A percentile compares a stretch with the other conserved stretches of the same genome.
Evolutionary conservation across 805 yeast species (phyloP).

Genomic region (Scheffersomyces ergatensis): DNA sequence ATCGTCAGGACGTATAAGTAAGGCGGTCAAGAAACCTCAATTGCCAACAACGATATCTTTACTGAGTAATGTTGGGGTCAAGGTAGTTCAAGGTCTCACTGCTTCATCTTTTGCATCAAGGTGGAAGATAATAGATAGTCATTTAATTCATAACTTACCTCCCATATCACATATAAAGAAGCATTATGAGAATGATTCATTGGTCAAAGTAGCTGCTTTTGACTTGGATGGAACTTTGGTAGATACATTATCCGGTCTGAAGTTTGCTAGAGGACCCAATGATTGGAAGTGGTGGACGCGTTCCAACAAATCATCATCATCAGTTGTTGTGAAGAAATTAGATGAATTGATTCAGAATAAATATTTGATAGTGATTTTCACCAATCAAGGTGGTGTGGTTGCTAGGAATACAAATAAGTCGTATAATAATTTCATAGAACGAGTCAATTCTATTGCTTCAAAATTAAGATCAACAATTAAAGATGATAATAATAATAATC

Average conservation of each 20-base stretch:
- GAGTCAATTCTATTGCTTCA: constrained; percentile 37
- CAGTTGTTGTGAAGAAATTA: constrained; percentile 21
- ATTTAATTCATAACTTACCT: constrained; percentile 44
- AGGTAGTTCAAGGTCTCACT: background rate
- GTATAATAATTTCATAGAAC: constrained; percentile 37
- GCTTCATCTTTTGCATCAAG: background rate
- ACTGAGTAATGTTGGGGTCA: background rate
- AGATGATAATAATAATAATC: constrained; percentile 7
- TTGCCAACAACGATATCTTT: background rate
- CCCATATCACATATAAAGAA: constrained; percentile 4
- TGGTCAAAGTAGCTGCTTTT: constrained; percentile 59
- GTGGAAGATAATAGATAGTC: constrained; percentile 36
- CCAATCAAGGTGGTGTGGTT: constrained; percentile 79
- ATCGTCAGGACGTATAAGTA: background rate
- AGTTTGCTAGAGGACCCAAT: constrained; percentile 52
- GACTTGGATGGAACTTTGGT: constrained; percentile 85
- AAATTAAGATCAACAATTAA: constrained; percentile 19
- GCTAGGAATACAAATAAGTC: constrained; percentile 32
- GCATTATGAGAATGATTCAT: constrained; percentile 4
- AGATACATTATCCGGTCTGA: constrained; percentile 57
- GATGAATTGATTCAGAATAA: constrained; percentile 16
- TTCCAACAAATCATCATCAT: constrained; percentile 1
- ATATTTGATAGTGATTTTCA: constrained; percentile 62
- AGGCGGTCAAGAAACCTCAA: background rate
- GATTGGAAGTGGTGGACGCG: constrained; percentile 68